phyloP scores from a whole-genome alignment of 2,329 filamentous ascomycete genomes.

The Xylariaceae sp. region DNA sequence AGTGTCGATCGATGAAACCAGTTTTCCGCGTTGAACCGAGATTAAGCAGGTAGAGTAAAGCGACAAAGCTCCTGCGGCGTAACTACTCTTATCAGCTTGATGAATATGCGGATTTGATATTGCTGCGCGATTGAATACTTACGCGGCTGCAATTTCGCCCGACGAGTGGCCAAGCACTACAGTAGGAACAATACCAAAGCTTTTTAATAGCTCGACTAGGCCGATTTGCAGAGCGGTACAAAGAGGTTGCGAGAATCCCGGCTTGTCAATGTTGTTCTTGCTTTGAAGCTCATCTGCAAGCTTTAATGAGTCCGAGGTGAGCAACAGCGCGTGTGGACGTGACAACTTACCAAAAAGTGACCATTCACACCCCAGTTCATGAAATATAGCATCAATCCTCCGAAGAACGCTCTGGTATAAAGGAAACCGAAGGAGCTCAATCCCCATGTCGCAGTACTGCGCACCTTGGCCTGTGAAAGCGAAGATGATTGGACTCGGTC shows the following conservation, averaged over 20 bases:
- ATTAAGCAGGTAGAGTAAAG: slow-evolving; percentile 29
- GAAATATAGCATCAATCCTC: slow-evolving; percentile 16
- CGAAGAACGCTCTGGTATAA: slow-evolving; percentile 19
- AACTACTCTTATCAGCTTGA: neutral
- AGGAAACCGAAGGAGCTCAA: slow-evolving; percentile 24
- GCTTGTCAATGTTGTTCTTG: slow-evolving; percentile 22
- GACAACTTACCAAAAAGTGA: slow-evolving; percentile 23
- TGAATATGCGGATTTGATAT: slow-evolving; percentile 18
- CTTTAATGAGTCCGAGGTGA: slow-evolving; percentile 1
- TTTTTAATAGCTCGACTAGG: slow-evolving; percentile 30
- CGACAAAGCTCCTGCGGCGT: neutral
- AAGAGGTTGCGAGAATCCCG: slow-evolving; percentile 29
- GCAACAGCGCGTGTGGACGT: neutral
- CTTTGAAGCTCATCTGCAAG: slow-evolving; percentile 19
- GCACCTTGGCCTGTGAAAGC: slow-evolving; percentile 29
- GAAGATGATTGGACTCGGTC: slow-evolving; percentile 11
- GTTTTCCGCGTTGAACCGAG: slow-evolving; percentile 31
- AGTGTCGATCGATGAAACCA: slow-evolving; percentile 24
- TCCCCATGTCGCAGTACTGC: slow-evolving; percentile 25
- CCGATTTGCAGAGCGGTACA: slow-evolving; percentile 34
- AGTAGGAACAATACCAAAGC: slow-evolving; percentile 22
- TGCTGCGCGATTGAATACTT: slow-evolving; percentile 20
- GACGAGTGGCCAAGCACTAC: slow-evolving; percentile 34
- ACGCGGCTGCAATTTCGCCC: slow-evolving; percentile 38
- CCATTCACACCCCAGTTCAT: slow-evolving; percentile 23